These are phyloP conservation scores for Bidens hawaiensis DNA, from an alignment of 140 eudicot genomes.

Conservation along the genomic window DNA sequence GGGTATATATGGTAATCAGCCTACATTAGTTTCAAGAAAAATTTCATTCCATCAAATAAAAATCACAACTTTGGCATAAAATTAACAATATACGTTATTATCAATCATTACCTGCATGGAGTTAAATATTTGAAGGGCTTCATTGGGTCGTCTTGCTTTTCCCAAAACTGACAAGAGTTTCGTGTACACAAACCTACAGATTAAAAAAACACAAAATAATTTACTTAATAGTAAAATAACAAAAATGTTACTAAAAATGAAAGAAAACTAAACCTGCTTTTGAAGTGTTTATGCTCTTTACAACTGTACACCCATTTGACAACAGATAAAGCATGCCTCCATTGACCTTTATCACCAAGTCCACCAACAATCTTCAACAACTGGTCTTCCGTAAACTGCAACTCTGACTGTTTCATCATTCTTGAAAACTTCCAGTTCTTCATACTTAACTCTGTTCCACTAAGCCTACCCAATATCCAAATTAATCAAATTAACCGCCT, in stretches of 20 bases:
- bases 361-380: conserved; percentile 73
- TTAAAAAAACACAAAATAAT: neutral
- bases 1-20: conserved; percentile 80
- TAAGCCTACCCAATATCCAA: conserved; percentile 38
- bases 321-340: conserved; percentile 80
- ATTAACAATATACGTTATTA: neutral
- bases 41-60: conserved; percentile 14
- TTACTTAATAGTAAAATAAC: neutral
- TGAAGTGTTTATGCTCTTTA: conserved; percentile 59
- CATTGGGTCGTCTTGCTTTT: conserved; percentile 67
- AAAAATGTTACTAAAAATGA: neutral
- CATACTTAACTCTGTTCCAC: conserved; percentile 65
- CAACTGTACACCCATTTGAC: conserved; percentile 77
- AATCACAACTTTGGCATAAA: conserved; percentile 4
- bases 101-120: conserved; percentile 63
- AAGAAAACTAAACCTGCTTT: conserved; percentile 67
- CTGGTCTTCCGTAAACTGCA: conserved; percentile 79
- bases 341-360: conserved; percentile 75
- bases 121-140: conserved; percentile 74
- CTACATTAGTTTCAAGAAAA: conserved; percentile 38
- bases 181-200: conserved; percentile 81
- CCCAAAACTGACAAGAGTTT: conserved; percentile 83
- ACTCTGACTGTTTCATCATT: conserved; percentile 71
- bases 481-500: no score
- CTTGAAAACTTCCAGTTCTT: conserved; percentile 79